phyloP scores from a whole-genome alignment of 2,329 filamentous ascomycete species.

The Verticillium dahliae region DNA sequence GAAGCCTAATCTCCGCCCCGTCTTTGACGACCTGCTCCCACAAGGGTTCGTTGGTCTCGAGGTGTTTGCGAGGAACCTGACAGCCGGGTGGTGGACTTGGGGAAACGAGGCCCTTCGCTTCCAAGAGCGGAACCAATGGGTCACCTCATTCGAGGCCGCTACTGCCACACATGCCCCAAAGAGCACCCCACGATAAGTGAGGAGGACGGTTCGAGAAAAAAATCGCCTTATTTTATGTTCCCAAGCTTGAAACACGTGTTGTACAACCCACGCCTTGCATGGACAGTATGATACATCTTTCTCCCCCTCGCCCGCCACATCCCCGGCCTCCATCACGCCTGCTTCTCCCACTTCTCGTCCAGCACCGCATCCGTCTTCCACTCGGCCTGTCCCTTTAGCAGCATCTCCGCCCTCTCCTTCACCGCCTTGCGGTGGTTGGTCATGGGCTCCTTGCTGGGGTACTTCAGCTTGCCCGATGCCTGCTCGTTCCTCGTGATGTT shows the following conservation, averaged over 20 bases:
- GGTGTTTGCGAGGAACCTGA: conserved; percentile 69
- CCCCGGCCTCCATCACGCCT: conserved; percentile 6
- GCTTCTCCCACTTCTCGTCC: conserved; percentile 39
- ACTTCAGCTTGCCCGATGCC: conserved; percentile 23
- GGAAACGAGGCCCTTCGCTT: conserved; percentile 68
- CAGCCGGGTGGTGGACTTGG: conserved; percentile 73
- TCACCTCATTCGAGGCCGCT: conserved; percentile 7
- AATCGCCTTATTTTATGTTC: background rate
- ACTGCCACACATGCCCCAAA: background rate
- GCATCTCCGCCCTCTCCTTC: conserved; percentile 48
- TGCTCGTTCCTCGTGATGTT: conserved; percentile 24
- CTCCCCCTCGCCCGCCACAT: conserved; percentile 6
- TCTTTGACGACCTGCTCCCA: conserved; percentile 52
- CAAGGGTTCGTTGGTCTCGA: conserved; percentile 56
- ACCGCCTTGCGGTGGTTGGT: conserved; percentile 31
- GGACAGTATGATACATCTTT: conserved; percentile 13
- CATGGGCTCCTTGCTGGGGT: conserved; percentile 30
- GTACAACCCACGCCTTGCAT: conserved; percentile 10
- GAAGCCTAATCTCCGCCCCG: conserved; percentile 62
- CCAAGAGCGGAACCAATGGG: conserved; percentile 53
- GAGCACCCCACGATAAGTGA: background rate
- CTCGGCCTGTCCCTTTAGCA: conserved; percentile 52
- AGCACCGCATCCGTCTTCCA: conserved; percentile 48
- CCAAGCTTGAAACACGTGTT: conserved; percentile 7
- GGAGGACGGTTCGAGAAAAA: background rate